Evolutionary conservation across 768 basidiomycete genomes (phyloP).

Genomic region (Mycena haematopus): DNA sequence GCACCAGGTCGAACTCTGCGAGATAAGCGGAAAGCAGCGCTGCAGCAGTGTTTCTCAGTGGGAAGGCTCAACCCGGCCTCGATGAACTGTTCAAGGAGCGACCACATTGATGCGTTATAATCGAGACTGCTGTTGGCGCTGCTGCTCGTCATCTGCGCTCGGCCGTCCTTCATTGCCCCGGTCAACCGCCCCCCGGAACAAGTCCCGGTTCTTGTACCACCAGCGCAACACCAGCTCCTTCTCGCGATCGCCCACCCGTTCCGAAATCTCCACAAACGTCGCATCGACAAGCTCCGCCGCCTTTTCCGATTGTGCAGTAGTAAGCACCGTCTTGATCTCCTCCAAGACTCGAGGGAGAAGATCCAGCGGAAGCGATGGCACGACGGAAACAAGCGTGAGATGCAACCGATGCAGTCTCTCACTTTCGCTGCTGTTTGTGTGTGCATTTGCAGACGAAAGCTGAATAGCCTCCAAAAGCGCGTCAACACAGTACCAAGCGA

Average conservation of each 20-base stretch:
- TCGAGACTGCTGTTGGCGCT: neutral
- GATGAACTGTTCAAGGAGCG: too few relatives aligned
- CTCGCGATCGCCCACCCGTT: conserved; percentile 70
- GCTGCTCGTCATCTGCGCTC: neutral
- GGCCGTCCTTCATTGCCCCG: neutral
- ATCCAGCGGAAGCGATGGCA: conserved; percentile 64
- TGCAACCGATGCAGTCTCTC: conserved; percentile 60
- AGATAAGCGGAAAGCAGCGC: too few relatives aligned
- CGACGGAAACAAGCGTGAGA: conserved; percentile 67
- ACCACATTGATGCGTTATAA: too few relatives aligned
- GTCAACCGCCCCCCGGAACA: conserved; percentile 15
- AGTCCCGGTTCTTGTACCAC: conserved; percentile 64
- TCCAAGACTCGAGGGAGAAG: conserved; percentile 64
- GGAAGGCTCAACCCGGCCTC: too few relatives aligned
- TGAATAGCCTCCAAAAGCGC: conserved; percentile 57
- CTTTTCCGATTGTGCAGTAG: neutral
- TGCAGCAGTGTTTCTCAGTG: too few relatives aligned
- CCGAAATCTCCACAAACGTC: conserved; percentile 67
- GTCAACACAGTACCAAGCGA: conserved; percentile 77
- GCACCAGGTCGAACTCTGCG: too few relatives aligned
- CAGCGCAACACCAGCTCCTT: conserved; percentile 71
- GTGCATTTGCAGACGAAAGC: conserved; percentile 33
- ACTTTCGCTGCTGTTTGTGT: neutral
- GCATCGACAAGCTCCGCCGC: conserved; percentile 57
- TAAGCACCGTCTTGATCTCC: conserved; percentile 48